A percentile compares a stretch with the other conserved stretches of the same genome.
Evolutionary conservation across 768 basidiomycete species (phyloP).

Genomic region (Pulveroboletus sp.): DNA sequence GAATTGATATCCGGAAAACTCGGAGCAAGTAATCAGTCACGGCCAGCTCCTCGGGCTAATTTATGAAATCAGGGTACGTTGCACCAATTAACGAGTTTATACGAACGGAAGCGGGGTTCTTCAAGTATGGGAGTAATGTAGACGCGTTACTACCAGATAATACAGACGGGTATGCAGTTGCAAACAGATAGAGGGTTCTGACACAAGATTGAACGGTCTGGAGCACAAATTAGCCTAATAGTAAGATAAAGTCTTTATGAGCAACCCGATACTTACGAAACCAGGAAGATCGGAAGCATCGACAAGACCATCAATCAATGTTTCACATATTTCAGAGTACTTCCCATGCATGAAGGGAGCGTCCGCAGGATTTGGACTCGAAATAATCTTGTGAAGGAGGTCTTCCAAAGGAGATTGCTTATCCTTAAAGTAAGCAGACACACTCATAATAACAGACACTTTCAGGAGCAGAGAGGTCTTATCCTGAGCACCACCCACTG

Average conservation of each 20-base stretch:
- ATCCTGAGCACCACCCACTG: conserved; percentile 36
- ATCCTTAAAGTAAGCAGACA: conserved; percentile 77
- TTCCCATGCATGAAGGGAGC: conserved; percentile 52
- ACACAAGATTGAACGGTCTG: conserved; percentile 83
- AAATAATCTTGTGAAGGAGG: conserved; percentile 76
- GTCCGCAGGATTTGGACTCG: conserved; percentile 59
- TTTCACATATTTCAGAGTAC: conserved; percentile 81
- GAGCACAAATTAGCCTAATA: background rate
- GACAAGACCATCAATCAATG: conserved; percentile 81
- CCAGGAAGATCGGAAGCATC: conserved; percentile 79
- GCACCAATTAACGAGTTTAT: background rate
- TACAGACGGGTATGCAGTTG: conserved; percentile 76
- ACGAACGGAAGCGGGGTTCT: conserved; percentile 71
- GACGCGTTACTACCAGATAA: conserved; percentile 82
- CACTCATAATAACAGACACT: conserved; percentile 81
- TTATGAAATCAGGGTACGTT: background rate
- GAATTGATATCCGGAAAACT: conserved; percentile 81
- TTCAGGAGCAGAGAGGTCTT: conserved; percentile 57
- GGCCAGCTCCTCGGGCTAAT: conserved; percentile 73
- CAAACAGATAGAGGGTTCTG: conserved; percentile 78
- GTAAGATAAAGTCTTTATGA: background rate
- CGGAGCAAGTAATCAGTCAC: conserved; percentile 85
- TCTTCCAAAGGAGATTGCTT: conserved; percentile 82
- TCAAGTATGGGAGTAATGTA: conserved; percentile 85
- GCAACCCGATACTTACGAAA: conserved; percentile 49